Evolutionary conservation across 2,329 filamentous ascomycete genomes (phyloP).

Genomic region (Penicillium concentricum): DNA sequence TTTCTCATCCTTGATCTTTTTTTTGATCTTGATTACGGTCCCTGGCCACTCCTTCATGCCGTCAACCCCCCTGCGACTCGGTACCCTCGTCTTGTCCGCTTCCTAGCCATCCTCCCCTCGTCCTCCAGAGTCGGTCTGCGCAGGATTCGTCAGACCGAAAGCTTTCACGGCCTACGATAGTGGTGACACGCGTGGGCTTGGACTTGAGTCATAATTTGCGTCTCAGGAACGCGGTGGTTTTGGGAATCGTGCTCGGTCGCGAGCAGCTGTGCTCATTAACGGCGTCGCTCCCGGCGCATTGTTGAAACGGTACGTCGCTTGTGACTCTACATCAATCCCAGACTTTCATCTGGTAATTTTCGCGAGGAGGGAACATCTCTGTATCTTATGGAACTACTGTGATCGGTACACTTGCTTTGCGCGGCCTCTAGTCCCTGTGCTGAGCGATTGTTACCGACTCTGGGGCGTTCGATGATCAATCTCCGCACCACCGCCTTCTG

Average conservation of each 20-base stretch:
- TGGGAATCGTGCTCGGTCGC: conserved; percentile 34
- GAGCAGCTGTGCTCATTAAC: conserved; percentile 33
- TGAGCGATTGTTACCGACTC: conserved; percentile 26
- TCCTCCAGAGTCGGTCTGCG: conserved; percentile 22
- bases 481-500: conserved; percentile 41
- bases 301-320: conserved; percentile 37
- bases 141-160: conserved; percentile 17
- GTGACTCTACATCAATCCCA: conserved; percentile 14
- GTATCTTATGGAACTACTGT: neutral
- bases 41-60: conserved; percentile 31
- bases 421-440: conserved; percentile 21
- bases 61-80: conserved; percentile 31
- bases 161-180: conserved; percentile 10
- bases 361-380: neutral
- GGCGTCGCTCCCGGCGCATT: conserved; percentile 38
- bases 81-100: conserved; percentile 35
- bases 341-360: conserved; percentile 2
- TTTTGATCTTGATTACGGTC: conserved; percentile 10
- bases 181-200: conserved; percentile 15
- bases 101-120: conserved; percentile 32
- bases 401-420: conserved; percentile 15
- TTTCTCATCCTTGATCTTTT: conserved; percentile 18
- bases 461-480: conserved; percentile 37
- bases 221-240: conserved; percentile 26
- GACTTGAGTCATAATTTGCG: neutral